Percentiles rank a stretch among this genome's conserved stretches.
These are phyloP conservation scores for Aschersonia sp. DNA, from an alignment of 2,329 filamentous ascomycete species.

Conservation along the genomic window DNA sequence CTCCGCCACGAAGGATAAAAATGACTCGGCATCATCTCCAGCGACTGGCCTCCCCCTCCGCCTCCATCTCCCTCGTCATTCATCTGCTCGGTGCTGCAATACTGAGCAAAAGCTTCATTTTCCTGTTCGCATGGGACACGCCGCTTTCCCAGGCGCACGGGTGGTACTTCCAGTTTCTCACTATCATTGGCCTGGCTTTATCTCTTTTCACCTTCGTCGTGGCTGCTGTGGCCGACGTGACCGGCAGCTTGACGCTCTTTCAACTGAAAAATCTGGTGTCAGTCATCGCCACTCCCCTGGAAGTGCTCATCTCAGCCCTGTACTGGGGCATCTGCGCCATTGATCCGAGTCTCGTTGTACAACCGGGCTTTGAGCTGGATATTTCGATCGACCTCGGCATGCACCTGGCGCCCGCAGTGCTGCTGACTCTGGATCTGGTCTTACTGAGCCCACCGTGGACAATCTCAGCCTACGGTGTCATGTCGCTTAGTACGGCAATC, in stretches of 20 bases:
- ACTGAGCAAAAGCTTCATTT: conserved; percentile 38
- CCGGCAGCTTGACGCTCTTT: conserved; percentile 43
- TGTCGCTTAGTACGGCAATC: conserved; percentile 41
- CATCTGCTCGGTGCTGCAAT: conserved; percentile 43
- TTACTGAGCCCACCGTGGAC: conserved; percentile 63
- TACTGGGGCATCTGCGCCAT: conserved; percentile 57
- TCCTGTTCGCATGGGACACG: conserved; percentile 33
- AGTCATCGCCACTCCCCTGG: conserved; percentile 52
- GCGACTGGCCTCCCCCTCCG: conserved; percentile 49
- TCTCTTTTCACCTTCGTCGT: conserved; percentile 45
- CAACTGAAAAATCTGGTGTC: conserved; percentile 52
- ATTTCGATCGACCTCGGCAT: conserved; percentile 47
- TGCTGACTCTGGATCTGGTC: conserved; percentile 50
- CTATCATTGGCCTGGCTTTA: conserved; percentile 54
- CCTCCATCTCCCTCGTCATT: conserved; percentile 45
- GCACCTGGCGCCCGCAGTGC: conserved; percentile 50
- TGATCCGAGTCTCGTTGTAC: conserved; percentile 36
- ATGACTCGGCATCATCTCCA: conserved; percentile 48
- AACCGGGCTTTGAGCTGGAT: conserved; percentile 39
- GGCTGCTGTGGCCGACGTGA: conserved; percentile 51
- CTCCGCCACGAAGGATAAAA: neutral
- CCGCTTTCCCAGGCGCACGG: conserved; percentile 46
- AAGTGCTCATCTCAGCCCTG: conserved; percentile 54
- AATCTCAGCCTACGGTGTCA: conserved; percentile 42
- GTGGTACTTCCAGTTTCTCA: conserved; percentile 58